Percentiles rank a stretch among this genome's conserved stretches.
Conservation (phyloP, 2,329 filamentous ascomycete genomes). For the Phialocephala subalpina region DNA sequence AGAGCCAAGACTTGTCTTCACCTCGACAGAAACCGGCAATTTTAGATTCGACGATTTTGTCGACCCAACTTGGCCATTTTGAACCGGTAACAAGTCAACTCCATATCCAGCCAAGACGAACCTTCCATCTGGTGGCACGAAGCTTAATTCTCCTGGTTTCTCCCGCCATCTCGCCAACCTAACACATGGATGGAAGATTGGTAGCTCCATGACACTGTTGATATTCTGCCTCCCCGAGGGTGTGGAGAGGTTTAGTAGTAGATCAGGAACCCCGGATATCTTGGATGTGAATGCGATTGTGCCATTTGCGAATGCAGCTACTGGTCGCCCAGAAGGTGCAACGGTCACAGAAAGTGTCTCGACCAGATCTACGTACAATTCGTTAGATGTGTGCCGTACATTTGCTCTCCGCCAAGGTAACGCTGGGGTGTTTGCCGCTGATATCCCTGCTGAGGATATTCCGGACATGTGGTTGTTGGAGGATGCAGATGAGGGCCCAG, state of each 20-base stretch:
- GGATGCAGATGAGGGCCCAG: slow-evolving; percentile 38
- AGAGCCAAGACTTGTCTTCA: slow-evolving; percentile 80
- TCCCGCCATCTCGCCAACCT: slow-evolving; percentile 90
- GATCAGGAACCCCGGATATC: slow-evolving; percentile 91
- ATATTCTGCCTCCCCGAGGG: slow-evolving; percentile 84
- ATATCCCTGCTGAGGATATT: slow-evolving; percentile 42
- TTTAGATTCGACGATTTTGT: slow-evolving; percentile 69
- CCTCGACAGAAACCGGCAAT: slow-evolving; percentile 81
- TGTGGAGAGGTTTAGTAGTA: slow-evolving; percentile 81
- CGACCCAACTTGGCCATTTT: slow-evolving; percentile 62
- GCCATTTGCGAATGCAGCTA: slow-evolving; percentile 88
- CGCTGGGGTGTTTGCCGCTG: slow-evolving; percentile 57
- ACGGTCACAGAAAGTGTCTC: slow-evolving; percentile 89
- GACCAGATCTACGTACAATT: slow-evolving; percentile 94
- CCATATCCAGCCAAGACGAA: slow-evolving; percentile 96
- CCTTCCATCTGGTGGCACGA: slow-evolving; percentile 91
- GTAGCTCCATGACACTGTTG: slow-evolving; percentile 78
- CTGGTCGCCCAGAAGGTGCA: slow-evolving; percentile 86
- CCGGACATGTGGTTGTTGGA: slow-evolving; percentile 42
- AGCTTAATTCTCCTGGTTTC: slow-evolving; percentile 89
- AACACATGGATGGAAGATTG: slow-evolving; percentile 96
- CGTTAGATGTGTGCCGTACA: slow-evolving; percentile 95
- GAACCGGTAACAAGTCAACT: slow-evolving; percentile 84
- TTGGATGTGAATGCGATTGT: slow-evolving; percentile 96
- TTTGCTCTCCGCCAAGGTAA: slow-evolving; percentile 91